Evolutionary conservation across 2,329 filamentous ascomycete species (phyloP), one percentile per base, ranked within the genome.

Genomic region (Fusarium compactum): DNA sequence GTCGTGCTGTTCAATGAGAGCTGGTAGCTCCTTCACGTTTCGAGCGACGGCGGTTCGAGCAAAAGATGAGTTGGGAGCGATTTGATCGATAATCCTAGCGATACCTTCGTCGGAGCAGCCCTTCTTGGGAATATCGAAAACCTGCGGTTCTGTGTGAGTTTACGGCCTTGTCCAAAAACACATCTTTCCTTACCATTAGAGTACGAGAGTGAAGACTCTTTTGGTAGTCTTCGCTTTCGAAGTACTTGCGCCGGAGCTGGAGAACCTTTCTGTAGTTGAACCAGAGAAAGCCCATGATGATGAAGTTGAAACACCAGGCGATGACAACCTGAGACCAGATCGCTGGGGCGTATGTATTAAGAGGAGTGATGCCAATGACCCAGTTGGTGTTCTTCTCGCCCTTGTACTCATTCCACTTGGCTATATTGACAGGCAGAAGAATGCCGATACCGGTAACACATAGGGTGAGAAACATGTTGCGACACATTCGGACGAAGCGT

Each of bases 1-100:
- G 58, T 94, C 91, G 76, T 99, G 95, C 77, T 97, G 87, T 63
- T 91, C 89, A 67, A 99, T 96, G 62, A 98, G 83, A 20, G 91
- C 86, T 14, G 96, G 96, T 15, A 99, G 85, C 41, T 95, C 91
- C 79, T 95, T 97, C 67, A 98, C 94, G 74, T 98, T 98, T 69
- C 96, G 90, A 25, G 94, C 95, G 74, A 98, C 91, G 14, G 93
- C 91, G 22, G 92, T 93, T 67, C 92, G 87, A 5, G 94, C 93
- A 58, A 94, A 89, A 14, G 92, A 92, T 14, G 92, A 91, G 25
- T 91, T 92, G 2, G 93, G 93, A 27, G 91, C 92, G 41, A 96
- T 87, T 65, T 90, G 85, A 69, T 98, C 94, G 29, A 94, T 93
- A 62, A 99, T 87, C 65, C 92, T 89, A 32, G 94, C 87, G 59